A percentile compares a stretch with the other conserved stretches of the same genome.
These are phyloP conservation scores for Recurvomyces mirabilis DNA, from an alignment of 495 filamentous ascomycete genomes.

Conservation along the genomic window DNA sequence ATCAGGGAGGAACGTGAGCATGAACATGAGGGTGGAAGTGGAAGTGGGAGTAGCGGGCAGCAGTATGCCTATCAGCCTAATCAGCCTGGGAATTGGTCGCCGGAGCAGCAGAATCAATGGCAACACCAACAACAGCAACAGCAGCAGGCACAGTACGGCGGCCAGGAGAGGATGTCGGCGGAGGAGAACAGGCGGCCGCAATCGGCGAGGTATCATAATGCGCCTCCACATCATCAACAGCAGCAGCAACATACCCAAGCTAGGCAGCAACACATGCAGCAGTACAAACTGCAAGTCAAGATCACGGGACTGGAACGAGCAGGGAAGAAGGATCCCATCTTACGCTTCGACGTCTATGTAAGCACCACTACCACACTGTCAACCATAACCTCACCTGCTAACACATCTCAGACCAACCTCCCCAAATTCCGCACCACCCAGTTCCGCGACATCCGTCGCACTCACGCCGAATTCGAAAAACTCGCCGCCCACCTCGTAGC, in stretches of 20 bases:
- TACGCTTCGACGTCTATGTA: conserved; percentile 95
- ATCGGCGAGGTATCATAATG: conserved; percentile 15
- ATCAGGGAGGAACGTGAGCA: conserved; percentile 5
- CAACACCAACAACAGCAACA: conserved; percentile 10
- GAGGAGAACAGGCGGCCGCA: conserved; percentile 20
- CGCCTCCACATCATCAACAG: conserved; percentile 9
- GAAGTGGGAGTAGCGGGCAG: conserved; percentile 1
- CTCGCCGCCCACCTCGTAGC: conserved; percentile 90
- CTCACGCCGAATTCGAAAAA: conserved; percentile 91
- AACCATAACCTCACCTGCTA: conserved; percentile 6
- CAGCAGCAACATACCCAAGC: not conserved
- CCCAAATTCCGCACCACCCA: conserved; percentile 95
- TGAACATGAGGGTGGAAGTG: too few species aligned
- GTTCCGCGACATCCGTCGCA: conserved; percentile 89
- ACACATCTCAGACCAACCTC: conserved; percentile 76
- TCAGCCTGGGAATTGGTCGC: conserved; percentile 7
- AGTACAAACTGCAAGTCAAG: conserved; percentile 71
- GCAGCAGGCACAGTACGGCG: conserved; percentile 2
- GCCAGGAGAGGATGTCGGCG: not conserved
- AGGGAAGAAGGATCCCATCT: conserved; percentile 86
- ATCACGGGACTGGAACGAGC: conserved; percentile 86
- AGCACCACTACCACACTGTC: not conserved
- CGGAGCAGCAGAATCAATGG: conserved; percentile 16
- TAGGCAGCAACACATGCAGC: conserved; percentile 9
- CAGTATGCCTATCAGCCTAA: not conserved